These are phyloP conservation scores for Nitzschia inconspicua DNA, from an alignment of 108 stramenopile species.

Conservation along the genomic window DNA sequence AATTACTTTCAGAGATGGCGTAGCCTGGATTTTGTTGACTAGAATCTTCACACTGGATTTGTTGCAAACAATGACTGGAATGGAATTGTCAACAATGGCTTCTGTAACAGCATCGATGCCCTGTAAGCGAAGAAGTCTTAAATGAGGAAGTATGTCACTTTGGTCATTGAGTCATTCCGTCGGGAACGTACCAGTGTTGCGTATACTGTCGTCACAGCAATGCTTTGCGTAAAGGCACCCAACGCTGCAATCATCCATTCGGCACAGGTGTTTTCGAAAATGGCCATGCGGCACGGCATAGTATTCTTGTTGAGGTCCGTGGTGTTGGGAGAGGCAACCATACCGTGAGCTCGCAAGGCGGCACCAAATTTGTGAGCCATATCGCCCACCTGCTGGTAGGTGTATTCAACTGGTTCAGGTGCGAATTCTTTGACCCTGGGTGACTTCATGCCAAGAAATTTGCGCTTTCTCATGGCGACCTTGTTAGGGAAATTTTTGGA, in stretches of 20 bases:
- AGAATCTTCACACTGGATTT: constrained; percentile 15
- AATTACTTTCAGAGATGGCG: constrained; percentile 28
- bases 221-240: constrained; percentile 27
- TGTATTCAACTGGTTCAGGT: constrained; percentile 15
- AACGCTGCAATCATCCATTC: constrained; percentile 19
- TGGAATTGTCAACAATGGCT: constrained; percentile 17
- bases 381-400: constrained; percentile 17
- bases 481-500: constrained; percentile 4
- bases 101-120: constrained; percentile 18
- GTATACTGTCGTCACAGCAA: constrained; percentile 20
- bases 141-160: too few relatives aligned
- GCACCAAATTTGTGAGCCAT: constrained; percentile 19
- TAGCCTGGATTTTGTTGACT: constrained; percentile 4
- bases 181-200: constrained; percentile 33
- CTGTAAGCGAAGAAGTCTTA: too few relatives aligned
- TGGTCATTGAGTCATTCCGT: too few relatives aligned
- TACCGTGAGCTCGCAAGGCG: constrained; percentile 19
- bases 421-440: constrained; percentile 13
- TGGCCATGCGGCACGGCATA: constrained; percentile 11
- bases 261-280: constrained; percentile 27
- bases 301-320: constrained; percentile 16
- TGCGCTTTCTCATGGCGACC: constrained; percentile 10
- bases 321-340: constrained; percentile 11
- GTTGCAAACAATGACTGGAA: constrained; percentile 10
- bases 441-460: constrained; percentile 23